A percentile compares a stretch with the other conserved stretches of the same genome.
phyloP scores from a whole-genome alignment of 306 rosid genomes.

The Leucaena leucocephala region DNA sequence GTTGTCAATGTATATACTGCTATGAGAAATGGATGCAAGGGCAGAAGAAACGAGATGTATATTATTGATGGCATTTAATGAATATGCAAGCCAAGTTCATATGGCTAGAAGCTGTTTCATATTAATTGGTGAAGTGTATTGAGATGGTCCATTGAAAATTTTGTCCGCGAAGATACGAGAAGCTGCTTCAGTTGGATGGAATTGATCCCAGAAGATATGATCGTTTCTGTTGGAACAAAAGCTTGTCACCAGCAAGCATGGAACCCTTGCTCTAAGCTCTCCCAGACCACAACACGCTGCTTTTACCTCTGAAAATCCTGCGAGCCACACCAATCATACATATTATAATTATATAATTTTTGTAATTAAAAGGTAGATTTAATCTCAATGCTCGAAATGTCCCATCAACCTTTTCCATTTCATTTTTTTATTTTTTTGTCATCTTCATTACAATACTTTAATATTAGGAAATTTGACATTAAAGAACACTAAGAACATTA shows the following conservation, averaged over 20 bases:
- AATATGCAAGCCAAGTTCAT: not conserved
- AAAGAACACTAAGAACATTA: not conserved
- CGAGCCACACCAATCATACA: not conserved
- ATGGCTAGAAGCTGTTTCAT: conserved; percentile 49
- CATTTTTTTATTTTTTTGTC: not conserved
- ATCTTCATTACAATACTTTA: too few relatives aligned
- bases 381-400: not conserved
- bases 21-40: not conserved
- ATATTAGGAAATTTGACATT: not conserved
- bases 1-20: too few relatives aligned
- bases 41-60: not conserved
- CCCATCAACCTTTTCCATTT: not conserved
- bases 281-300: conserved; percentile 86
- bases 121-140: conserved; percentile 56
- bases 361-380: not conserved
- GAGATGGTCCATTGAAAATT: conserved; percentile 54
- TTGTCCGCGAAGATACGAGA: conserved; percentile 43
- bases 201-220: conserved; percentile 76
- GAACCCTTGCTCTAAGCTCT: conserved; percentile 45
- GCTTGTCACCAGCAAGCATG: conserved; percentile 52
- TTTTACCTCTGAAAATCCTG: conserved; percentile 67
- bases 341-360: not conserved
- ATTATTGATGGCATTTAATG: not conserved
- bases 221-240: conserved; percentile 63
- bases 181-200: conserved; percentile 76